These are phyloP conservation scores for Lumnitzera racemosa DNA, from an alignment of 345 rosid species.

Conservation along the genomic window DNA sequence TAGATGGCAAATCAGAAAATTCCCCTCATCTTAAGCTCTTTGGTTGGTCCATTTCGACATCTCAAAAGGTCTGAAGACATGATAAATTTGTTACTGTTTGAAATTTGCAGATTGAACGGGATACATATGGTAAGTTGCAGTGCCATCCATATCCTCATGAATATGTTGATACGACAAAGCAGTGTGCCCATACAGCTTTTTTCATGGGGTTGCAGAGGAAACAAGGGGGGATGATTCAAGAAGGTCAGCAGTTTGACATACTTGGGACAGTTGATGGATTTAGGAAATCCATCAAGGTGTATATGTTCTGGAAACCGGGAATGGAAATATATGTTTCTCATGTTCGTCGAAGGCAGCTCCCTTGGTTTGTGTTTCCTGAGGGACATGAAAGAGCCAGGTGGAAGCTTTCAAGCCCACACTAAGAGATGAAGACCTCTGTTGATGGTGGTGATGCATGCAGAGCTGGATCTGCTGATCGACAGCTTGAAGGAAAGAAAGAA, in stretches of 20 bases:
- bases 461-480: slow-evolving; percentile 20
- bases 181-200: slow-evolving; percentile 43
- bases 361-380: slow-evolving; percentile 45
- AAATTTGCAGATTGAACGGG: slow-evolving; percentile 54
- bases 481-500: slow-evolving; percentile 38
- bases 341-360: slow-evolving; percentile 53
- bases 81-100: neutral
- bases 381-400: slow-evolving; percentile 31
- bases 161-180: slow-evolving; percentile 35
- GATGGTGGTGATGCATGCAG: slow-evolving; percentile 22
- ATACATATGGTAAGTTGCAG: slow-evolving; percentile 57
- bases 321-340: slow-evolving; percentile 68
- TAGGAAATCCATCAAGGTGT: slow-evolving; percentile 39
- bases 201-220: slow-evolving; percentile 70
- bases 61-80: too few species aligned
- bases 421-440: slow-evolving; percentile 12
- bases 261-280: slow-evolving; percentile 55
- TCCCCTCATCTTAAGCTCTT: neutral
- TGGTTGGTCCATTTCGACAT: neutral
- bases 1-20: neutral
- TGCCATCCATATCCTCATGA: slow-evolving; percentile 66
- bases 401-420: slow-evolving; percentile 18
- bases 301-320: slow-evolving; percentile 59
- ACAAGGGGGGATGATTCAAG: slow-evolving; percentile 46
- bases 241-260: slow-evolving; percentile 68